These are phyloP conservation scores for Kuraishia floccosa DNA, from an alignment of 805 yeast genomes.

Conservation along the genomic window DNA sequence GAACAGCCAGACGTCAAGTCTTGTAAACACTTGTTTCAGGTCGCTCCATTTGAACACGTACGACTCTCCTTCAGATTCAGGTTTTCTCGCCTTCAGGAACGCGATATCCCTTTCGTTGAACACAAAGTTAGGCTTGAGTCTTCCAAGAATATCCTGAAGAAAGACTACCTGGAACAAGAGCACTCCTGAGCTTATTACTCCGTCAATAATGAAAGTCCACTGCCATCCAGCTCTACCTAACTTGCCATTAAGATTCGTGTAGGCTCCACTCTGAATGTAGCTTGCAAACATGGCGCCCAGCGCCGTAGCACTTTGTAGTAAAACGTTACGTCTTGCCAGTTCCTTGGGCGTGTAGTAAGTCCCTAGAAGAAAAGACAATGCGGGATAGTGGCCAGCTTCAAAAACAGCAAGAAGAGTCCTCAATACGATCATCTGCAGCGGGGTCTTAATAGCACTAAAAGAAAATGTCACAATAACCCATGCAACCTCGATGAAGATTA, in stretches of 20 bases:
- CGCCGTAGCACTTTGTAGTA: constrained; percentile 22
- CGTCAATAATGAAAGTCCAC: constrained; percentile 37
- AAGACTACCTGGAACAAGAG: too few relatives aligned
- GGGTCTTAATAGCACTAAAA: constrained; percentile 18
- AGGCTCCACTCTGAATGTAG: constrained; percentile 22
- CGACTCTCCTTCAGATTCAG: too few relatives aligned
- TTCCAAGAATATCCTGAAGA: too few relatives aligned
- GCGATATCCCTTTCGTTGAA: too few relatives aligned
- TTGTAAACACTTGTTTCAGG: too few relatives aligned
- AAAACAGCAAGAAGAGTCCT: constrained; percentile 28
- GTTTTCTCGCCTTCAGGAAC: too few relatives aligned
- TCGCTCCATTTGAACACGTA: too few relatives aligned
- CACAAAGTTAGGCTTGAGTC: too few relatives aligned
- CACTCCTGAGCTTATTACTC: too few relatives aligned
- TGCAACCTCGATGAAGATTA: constrained; percentile 23
- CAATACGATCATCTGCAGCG: constrained; percentile 16
- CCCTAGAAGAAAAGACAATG: constrained; percentile 30
- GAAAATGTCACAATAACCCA: constrained; percentile 34
- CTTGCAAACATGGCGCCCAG: constrained; percentile 24
- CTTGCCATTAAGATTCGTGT: constrained; percentile 10
- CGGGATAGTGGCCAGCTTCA: constrained; percentile 39
- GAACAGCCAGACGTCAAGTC: too few relatives aligned
- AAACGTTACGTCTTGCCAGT: constrained; percentile 21
- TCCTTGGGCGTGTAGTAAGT: constrained; percentile 22
- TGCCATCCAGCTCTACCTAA: constrained; percentile 19